These are phyloP conservation scores for Phytophthora foliorum DNA, from an alignment of 352 stramenopile species.

Conservation along the genomic window DNA sequence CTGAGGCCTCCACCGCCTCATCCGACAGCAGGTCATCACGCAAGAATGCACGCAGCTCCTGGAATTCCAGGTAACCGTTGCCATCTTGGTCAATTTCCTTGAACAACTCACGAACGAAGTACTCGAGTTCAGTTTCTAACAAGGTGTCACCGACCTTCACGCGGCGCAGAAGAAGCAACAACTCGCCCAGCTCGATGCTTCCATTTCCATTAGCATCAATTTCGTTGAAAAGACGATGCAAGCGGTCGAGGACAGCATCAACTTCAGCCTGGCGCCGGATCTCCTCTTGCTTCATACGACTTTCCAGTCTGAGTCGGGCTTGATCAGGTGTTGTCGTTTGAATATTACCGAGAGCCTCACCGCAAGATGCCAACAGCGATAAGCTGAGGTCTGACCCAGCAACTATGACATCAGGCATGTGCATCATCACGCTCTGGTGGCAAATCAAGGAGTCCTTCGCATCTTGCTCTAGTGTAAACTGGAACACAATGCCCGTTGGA, in stretches of 20 bases:
- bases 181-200: slow-evolving; percentile 68
- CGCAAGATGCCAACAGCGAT: slow-evolving; percentile 65
- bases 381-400: slow-evolving; percentile 79
- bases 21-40: slow-evolving; percentile 57
- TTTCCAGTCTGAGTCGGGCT: slow-evolving; percentile 63
- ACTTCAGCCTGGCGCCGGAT: slow-evolving; percentile 63
- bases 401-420: slow-evolving; percentile 72
- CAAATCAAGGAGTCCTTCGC: slow-evolving; percentile 41
- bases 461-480: slow-evolving; percentile 68
- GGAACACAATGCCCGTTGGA: slow-evolving; percentile 54
- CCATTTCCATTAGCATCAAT: slow-evolving; percentile 79
- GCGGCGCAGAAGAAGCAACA: slow-evolving; percentile 66
- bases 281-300: slow-evolving; percentile 61
- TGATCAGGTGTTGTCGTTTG: slow-evolving; percentile 74
- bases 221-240: slow-evolving; percentile 75
- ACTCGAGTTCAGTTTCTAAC: slow-evolving; percentile 69
- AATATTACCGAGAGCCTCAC: slow-evolving; percentile 57
- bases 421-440: slow-evolving; percentile 62
- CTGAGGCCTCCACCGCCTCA: slow-evolving; percentile 28
- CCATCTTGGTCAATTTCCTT: slow-evolving; percentile 95
- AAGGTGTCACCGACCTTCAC: slow-evolving; percentile 76
- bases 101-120: slow-evolving; percentile 75
- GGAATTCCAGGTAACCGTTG: slow-evolving; percentile 94
- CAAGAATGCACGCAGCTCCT: slow-evolving; percentile 92
- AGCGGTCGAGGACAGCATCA: slow-evolving; percentile 56